Conservation (phyloP, 2,329 filamentous ascomycete species). For the Pseudogymnoascus sp. region DNA sequence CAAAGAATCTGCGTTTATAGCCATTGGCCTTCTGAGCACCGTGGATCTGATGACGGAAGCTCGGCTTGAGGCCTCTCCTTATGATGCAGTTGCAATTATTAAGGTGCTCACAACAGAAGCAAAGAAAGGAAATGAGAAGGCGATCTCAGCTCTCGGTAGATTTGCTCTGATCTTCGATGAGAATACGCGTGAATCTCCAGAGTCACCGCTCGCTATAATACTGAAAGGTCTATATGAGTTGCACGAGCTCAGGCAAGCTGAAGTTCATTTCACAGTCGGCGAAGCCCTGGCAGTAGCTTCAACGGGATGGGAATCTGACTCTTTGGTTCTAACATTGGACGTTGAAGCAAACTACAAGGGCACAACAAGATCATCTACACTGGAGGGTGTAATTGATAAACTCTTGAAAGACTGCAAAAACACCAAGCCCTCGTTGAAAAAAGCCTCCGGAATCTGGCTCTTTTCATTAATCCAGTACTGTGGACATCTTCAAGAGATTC, state of each 20-base stretch:
- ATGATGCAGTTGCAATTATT: constrained; percentile 36
- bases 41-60: constrained; percentile 41
- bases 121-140: constrained; percentile 73
- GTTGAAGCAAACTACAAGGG: constrained; percentile 50
- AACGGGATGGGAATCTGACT: constrained; percentile 75
- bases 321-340: constrained; percentile 67
- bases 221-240: constrained; percentile 64
- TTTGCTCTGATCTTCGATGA: constrained; percentile 57
- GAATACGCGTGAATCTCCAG: constrained; percentile 29
- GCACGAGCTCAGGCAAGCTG: constrained; percentile 76
- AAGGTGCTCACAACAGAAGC: constrained; percentile 59
- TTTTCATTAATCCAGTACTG: constrained; percentile 87
- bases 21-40: constrained; percentile 54
- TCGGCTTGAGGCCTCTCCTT: constrained; percentile 19
- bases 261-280: constrained; percentile 84
- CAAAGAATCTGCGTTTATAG: constrained; percentile 48
- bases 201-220: constrained; percentile 44
- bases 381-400: constrained; percentile 49
- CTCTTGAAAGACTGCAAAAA: constrained; percentile 70
- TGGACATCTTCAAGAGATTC: constrained; percentile 67
- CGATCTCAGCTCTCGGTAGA: constrained; percentile 73
- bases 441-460: constrained; percentile 92
- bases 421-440: constrained; percentile 81
- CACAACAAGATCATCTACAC: constrained; percentile 34
- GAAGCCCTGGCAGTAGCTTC: constrained; percentile 76